Conservation (phyloP, 345 rosid species). For the Acer negundo region DNA sequence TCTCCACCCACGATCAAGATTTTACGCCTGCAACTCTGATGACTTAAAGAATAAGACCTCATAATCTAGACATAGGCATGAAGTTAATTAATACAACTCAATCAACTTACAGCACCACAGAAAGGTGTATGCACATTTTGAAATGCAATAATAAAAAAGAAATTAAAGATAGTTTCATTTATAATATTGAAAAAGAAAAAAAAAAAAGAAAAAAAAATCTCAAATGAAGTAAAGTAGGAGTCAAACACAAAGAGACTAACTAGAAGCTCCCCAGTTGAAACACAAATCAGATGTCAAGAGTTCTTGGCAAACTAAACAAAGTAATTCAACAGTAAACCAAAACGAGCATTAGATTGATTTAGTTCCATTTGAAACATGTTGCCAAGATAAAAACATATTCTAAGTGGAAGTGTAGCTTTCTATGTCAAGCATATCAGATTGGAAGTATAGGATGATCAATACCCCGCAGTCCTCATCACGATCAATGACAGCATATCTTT, state of each 20-base stretch:
- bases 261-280: not conserved
- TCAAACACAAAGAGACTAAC: not conserved
- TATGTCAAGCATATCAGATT: conserved; percentile 13
- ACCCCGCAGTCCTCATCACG: conserved; percentile 98
- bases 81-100: conserved; percentile 14
- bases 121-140: not conserved
- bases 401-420: not conserved
- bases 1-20: conserved; percentile 66
- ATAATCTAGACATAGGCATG: conserved; percentile 7
- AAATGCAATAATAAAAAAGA: conserved; percentile 2
- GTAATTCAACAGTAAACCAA: not conserved
- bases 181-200: not conserved
- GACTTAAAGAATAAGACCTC: conserved; percentile 19
- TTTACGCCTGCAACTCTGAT: conserved; percentile 80
- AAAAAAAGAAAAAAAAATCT: not conserved
- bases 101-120: not conserved
- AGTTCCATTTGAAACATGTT: conserved; percentile 10
- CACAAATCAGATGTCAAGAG: conserved; percentile 5
- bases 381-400: not conserved
- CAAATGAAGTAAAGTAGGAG: not conserved
- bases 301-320: not conserved
- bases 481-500: conserved; percentile 90
- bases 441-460: conserved; percentile 36
- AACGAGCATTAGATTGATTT: conserved; percentile 19
- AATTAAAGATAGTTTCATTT: conserved; percentile 2